Evolutionary conservation across 2,329 filamentous ascomycete genomes (phyloP).

Genomic region (Pseudocercospora musae): DNA sequence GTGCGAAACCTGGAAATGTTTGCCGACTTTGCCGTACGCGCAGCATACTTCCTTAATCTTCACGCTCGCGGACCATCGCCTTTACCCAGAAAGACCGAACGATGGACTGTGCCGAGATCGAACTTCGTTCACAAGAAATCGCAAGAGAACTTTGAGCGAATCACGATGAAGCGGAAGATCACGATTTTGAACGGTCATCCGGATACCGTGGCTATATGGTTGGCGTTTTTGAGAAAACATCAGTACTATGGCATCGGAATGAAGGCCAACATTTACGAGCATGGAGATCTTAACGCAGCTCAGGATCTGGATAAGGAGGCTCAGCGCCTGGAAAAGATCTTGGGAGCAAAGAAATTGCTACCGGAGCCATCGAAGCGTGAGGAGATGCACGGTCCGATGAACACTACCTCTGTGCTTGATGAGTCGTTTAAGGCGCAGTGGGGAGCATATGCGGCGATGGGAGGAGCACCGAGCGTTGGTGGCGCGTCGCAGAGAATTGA

Average conservation of each 20-base stretch:
- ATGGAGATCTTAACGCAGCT: conserved; percentile 52
- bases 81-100: conserved; percentile 79
- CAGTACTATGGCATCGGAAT: conserved; percentile 95
- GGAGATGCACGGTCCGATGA: neutral
- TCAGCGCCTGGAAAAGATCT: conserved; percentile 26
- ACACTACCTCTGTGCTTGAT: conserved; percentile 10
- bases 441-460: conserved; percentile 30
- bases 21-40: conserved; percentile 87
- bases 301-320: conserved; percentile 37
- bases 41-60: conserved; percentile 88
- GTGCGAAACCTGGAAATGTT: conserved; percentile 91
- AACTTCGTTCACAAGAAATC: conserved; percentile 96
- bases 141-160: conserved; percentile 95
- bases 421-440: conserved; percentile 33
- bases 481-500: neutral
- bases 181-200: conserved; percentile 90
- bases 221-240: conserved; percentile 87
- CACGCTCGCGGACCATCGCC: conserved; percentile 82
- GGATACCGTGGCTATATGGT: conserved; percentile 84
- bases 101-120: conserved; percentile 87
- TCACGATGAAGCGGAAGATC: conserved; percentile 79
- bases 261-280: conserved; percentile 98
- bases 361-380: neutral
- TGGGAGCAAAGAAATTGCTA: conserved; percentile 25
- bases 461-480: conserved; percentile 19